Evolutionary conservation across 73 alveolate genomes (phyloP), one percentile per base, ranked within the genome.

Genomic region (Uronychia setigera): DNA sequence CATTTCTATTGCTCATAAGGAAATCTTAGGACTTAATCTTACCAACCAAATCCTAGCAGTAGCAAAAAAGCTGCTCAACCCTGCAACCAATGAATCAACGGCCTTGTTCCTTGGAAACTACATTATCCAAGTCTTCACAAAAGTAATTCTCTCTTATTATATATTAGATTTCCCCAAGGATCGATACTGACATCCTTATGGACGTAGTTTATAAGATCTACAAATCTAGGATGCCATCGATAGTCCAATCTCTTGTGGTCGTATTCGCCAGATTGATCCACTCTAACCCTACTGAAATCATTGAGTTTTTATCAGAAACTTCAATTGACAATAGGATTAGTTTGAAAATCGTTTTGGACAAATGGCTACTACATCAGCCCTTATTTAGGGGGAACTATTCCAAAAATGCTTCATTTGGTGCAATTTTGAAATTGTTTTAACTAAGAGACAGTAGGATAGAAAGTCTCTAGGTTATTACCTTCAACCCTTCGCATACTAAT

Each of bases 351-450:
- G 92, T 97, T 30, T 91, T 97, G n/a, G 99, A 97, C 79, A 97
- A 97, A 88, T 97, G 99, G 99, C 94, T 97, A 34, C 91, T 97
- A 29, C 97, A 97, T 83, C 94, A 97, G 85, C 99, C 99, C 0
- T 87, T 97, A 79, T 96, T 97, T 90, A 85, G 99, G 81, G 99
- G 99, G 57, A 92, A 95, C 91, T 97, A 97, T 86, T 92, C 98
- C 33, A 97, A 97, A 88, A 97, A 95, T 87, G 94, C 95, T 1
- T 95, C 99, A 14, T 95, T 97, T 82, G 88, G 97, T 75, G 99
- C 99, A n/a, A 83, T 97, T 77, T 80, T 97, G 82, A 97, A 93
- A 75, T 87, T 97, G 60, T 97, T 94, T 86, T 77, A 89, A 31
- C 83, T 92, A 84, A 97, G 96, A 94, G 98, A 97, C 89, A 87